Base-by-base conservation (phyloP, 2,329 filamentous ascomycete genomes). In the Cladorrhinum sp. region DNA sequence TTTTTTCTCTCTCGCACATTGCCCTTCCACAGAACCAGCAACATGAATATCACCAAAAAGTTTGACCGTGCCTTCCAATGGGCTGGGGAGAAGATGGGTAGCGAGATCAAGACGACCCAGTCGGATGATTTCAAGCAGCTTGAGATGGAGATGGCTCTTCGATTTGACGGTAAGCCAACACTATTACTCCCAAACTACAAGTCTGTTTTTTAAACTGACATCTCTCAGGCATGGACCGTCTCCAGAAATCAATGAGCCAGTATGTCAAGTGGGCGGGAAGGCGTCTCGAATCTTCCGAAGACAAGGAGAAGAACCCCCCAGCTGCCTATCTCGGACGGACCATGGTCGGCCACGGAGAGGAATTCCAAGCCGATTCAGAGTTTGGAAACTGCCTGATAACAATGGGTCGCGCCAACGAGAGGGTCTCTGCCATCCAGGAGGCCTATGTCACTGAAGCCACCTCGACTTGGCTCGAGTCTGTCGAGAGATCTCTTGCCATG, bases 21-120 rank as follows among this genome's bases (percentile, higher is more conserved):
- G 24, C 50, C 27, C 38, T 32, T 18, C n/a, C 9, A 27, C 51
- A 38, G 51, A 24, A n/a, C 9, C 53, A 18, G 58, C 41, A 57
- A 57, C 50, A 85, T 85, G 82, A 77, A 81, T 68, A 79, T 85
- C 70, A 82, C 79, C 77, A 96, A 96, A 82, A 96, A 96, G 75
- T 86, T 98, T 73, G 93, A 93, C 78, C 89, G 93, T 72, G 88
- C 96, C 81, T 96, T 93, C 80, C 93, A 98, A 88, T 98, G 93
- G 93, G 92, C 93, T 38, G 92, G 92, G 68, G 93, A 98, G 79
- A 91, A 93, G 78, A 96, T 98, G 91, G 93, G 93, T 69, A 86
- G 85, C 66, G 93, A 97, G 77, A 84, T 88, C 77, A 95, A 92
- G 78, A 97, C 93, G 9, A 86, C 82, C 73, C 86, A 92, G 65